A percentile compares a stretch with the other conserved stretches of the same genome.
These are phyloP conservation scores for Euryodendron excelsum DNA, from an alignment of 148 eudicot species.

Conservation along the genomic window DNA sequence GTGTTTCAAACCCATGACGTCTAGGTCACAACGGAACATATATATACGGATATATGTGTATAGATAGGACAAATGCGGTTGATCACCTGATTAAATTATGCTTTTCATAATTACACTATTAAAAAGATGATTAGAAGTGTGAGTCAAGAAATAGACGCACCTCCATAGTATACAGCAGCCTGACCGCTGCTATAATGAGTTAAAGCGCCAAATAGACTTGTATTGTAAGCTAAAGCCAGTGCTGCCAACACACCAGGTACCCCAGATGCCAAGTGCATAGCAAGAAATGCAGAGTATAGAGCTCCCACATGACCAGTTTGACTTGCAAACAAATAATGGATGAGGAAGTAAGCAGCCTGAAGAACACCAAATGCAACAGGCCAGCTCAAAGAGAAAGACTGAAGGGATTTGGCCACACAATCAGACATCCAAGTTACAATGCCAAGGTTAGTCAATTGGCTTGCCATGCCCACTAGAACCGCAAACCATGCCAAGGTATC, in stretches of 20 bases:
- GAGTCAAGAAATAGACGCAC: conserved; percentile 26
- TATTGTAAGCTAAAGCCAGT: conserved; percentile 79
- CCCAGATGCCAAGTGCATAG: conserved; percentile 90
- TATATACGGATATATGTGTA: no score
- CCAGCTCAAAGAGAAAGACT: conserved; percentile 79
- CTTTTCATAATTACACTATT: not conserved
- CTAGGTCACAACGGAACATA: no score
- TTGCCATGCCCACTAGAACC: conserved; percentile 92
- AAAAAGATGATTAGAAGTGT: not conserved
- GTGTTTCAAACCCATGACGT: no score
- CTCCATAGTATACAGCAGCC: conserved; percentile 98
- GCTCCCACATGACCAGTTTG: conserved; percentile 99
- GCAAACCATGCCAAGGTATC: conserved; percentile 99
- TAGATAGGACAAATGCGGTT: not conserved
- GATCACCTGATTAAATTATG: not conserved
- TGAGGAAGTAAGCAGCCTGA: conserved; percentile 86
- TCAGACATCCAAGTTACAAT: conserved; percentile 87
- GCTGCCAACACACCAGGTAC: conserved; percentile 85
- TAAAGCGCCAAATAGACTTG: conserved; percentile 83
- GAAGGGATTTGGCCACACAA: conserved; percentile 66
- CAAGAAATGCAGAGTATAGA: conserved; percentile 85
- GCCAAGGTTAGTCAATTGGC: conserved; percentile 87
- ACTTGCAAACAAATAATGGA: conserved; percentile 93
- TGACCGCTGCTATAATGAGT: conserved; percentile 98
- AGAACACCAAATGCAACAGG: conserved; percentile 87